These are phyloP conservation scores for Trichosporon faecale DNA, from an alignment of 1,284 basidiomycete species.

Conservation along the genomic window DNA sequence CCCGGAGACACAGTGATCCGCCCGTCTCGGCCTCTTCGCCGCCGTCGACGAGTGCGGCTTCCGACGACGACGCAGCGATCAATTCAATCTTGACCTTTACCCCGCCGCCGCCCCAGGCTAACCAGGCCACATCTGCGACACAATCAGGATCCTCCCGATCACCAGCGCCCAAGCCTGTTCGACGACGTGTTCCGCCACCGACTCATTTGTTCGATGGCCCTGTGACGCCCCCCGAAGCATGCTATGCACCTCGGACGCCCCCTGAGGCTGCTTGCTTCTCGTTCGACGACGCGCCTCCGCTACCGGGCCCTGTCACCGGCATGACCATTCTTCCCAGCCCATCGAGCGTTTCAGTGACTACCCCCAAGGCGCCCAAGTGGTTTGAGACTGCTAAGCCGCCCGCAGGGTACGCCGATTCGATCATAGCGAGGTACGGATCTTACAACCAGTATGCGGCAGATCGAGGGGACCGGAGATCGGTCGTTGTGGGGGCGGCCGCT, in stretches of 20 bases:
- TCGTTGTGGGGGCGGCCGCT: background rate
- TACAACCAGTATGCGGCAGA: background rate
- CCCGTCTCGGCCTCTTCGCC: background rate
- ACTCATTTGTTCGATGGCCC: slow-evolving; percentile 7
- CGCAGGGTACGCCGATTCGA: background rate
- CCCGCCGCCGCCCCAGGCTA: background rate
- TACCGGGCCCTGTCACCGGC: background rate
- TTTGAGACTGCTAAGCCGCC: background rate
- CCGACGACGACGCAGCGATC: background rate
- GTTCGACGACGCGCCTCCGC: background rate
- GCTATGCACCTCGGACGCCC: background rate
- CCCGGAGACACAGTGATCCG: background rate
- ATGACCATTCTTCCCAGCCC: background rate
- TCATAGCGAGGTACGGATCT: background rate
- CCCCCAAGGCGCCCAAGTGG: background rate
- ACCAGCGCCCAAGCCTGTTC: background rate
- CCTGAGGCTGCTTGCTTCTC: background rate
- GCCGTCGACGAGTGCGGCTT: background rate
- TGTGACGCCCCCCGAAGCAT: slow-evolving; percentile 6
- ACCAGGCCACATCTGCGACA: background rate
- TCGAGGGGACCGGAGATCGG: background rate
- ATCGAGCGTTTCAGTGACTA: background rate
- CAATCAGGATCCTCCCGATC: background rate
- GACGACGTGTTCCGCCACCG: slow-evolving; percentile 5
- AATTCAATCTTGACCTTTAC: background rate